Base-by-base conservation (phyloP, 192 early-diverging fungal genomes). In the Entomortierella lignicola region DNA sequence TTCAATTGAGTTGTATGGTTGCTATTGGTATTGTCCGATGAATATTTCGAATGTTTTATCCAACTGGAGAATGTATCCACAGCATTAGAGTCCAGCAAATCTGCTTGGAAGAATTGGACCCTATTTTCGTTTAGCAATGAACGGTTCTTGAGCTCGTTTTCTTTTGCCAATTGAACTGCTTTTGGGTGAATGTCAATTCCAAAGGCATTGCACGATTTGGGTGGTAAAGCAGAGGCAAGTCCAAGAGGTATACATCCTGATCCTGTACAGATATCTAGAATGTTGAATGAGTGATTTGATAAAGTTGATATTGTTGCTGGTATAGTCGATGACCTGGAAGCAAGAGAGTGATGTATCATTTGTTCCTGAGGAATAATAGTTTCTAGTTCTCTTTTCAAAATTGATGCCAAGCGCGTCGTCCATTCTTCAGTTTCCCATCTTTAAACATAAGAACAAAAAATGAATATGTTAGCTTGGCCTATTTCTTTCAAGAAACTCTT, bases 371-470 rank as follows among this genome's bases (percentile, higher is more conserved):
- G 25, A 10, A 5, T 62, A 15, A 58, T 63, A 18, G 65, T 25
- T 1, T 26, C 15, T 0, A 55, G 56, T 21, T 63, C 48, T 5
- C 8, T 66, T 8, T 80, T 81, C 12, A 96, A 42, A 37, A 86
- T 29, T 8, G 71, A 54, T 29, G 88, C 82, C 13, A 95, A 67
- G 13, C 87, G 77, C 25, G 85, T 56, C n/a, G 91, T 87, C 94
- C 95, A 96, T 84, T 97, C 94, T 83, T 99, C 96, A 2, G 97
- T 99, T 82, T 99, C 97, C 94, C 91, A 94, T 69, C 88, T 88
- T 4, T 5, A 25, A 42, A 27, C 15, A 15, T 47, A 47, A 20
- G 17, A 20, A 47, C 44, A 47, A 47, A 15, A 20, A n/a, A n/a
- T n/a, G n/a, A n/a, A n/a, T n/a, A n/a, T n/a, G n/a, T n/a, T n/a